Base-by-base conservation (phyloP, 192 early-diverging fungal species). In the Coemansia javaensis region DNA sequence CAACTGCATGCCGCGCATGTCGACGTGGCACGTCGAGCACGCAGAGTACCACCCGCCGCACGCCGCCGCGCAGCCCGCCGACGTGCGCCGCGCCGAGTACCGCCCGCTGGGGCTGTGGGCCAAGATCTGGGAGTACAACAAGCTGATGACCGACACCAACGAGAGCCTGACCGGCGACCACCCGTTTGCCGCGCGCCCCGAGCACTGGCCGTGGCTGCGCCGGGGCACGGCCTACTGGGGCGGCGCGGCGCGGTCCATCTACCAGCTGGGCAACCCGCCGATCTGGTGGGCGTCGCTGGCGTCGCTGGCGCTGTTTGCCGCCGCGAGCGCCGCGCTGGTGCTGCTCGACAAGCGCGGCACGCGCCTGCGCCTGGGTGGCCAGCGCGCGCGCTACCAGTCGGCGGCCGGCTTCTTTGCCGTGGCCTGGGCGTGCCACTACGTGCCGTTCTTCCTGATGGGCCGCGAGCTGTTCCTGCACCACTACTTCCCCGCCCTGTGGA, bases 381-480 rank as follows among this genome's bases (percentile, higher is more conserved):
- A 66, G 69, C 65, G 75, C 49, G 14, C 66, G 52, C 45, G 36
- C 40, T 85, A 80, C 53, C 50, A 81, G 27, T 58, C 76, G 1
- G 62, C 80, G 4, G 79, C 80, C 1, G 80, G 81, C 8, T 86
- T 95, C 47, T 81, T 88, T 40, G 70, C 85, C 25, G 35, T 82
- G 6, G 89, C 82, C 2, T 98, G 92, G 92, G 50, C 50, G 8
- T 73, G 86, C 47, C 92, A 97, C 63, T 94, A 90, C 53, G 32
- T 89, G 15, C 90, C 91, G 17, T 95, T 97, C 60, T 92, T 88
- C 68, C 53, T 92, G 9, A 93, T 97, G 90, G 72, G 70, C 13
- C 88, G 93, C 21, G 88, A 93, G 67, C 78, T 91, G 23, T 95
- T 98, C 56, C 64, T 93, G 31, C 93, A 97, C 67, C 91, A 97